Base-by-base conservation (phyloP, 1,139 yeast species). In the Zygoascus sp. region DNA sequence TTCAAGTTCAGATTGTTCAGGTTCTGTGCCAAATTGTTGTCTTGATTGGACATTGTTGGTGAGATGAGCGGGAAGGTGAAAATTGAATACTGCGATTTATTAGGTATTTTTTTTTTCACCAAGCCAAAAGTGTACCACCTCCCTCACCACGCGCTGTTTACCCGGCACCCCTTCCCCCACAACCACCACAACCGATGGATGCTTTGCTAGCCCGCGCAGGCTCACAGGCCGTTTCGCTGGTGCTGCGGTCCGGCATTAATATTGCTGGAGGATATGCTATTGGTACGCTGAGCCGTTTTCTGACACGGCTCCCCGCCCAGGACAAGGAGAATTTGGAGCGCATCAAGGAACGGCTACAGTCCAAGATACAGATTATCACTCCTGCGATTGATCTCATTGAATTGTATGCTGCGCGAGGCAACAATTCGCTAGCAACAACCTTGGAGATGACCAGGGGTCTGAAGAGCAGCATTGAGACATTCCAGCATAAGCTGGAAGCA, bases 141-240 rank as follows among this genome's bases (percentile, higher is more conserved):
- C 39, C 39, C n/a, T 35, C 39, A 35, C 39, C 39, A 35, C 4
- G 13, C 27, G 5, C 3, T n/a, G 17, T 22, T 38, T 38, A 22
- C 20, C 32, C 32, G 22, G 41, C 32, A 13, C 9, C 32, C 35
- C n/a, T 3, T 16, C 13, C 42, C 8, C n/a, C n/a, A n/a, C n/a
- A n/a, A n/a, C n/a, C n/a, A n/a, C n/a, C n/a, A n/a, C n/a, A n/a
- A n/a, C n/a, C 32, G 20, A 49, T 49, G 52, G 52, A 49, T 25
- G 52, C 44, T 10, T 40, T 49, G n/a, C 43, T 49, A 19, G 45
- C 46, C n/a, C 15, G 43, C 9, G 52, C 48, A 37, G 83, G 90
- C 27, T 80, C 79, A 48, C 92, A 85, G 55, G 88, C 88, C 1
- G 87, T 85, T 8, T 77, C 89, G 2, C 83, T 85, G 67, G 95